Evolutionary conservation across 345 rosid genomes (phyloP).

Genomic region (Eucalyptus microcorys): DNA sequence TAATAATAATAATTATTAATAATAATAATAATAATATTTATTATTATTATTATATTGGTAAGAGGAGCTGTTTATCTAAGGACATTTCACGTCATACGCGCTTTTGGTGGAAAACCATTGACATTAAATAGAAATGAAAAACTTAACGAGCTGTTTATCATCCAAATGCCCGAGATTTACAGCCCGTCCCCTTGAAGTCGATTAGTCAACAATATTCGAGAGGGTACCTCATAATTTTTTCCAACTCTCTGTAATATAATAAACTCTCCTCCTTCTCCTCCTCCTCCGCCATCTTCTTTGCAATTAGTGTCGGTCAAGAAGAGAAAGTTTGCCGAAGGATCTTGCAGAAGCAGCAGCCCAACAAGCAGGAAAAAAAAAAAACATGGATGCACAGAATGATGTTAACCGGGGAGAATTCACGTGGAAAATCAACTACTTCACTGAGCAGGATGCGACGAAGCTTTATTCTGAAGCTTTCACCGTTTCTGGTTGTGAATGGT

Average conservation of each 20-base stretch:
- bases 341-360: not conserved
- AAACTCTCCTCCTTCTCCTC: not conserved
- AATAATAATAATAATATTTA: no score
- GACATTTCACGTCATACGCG: no score
- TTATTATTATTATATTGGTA: no score
- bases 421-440: not conserved
- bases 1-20: no score
- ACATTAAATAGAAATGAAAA: no score
- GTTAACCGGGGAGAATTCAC: not conserved
- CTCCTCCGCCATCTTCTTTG: no score
- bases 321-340: not conserved
- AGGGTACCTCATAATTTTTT: no score
- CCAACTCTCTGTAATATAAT: not conserved
- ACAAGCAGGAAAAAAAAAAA: not conserved
- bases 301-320: no score
- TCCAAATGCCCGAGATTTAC: rapidly evolving
- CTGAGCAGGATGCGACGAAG: not conserved
- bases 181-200: not conserved
- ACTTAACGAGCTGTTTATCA: no score
- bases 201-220: no score
- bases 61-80: no score
- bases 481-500: not conserved
- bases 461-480: not conserved
- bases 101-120: no score
- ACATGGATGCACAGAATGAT: not conserved